phyloP scores from a whole-genome alignment of 2,329 filamentous ascomycete genomes.

The Trichoderma sp. region DNA sequence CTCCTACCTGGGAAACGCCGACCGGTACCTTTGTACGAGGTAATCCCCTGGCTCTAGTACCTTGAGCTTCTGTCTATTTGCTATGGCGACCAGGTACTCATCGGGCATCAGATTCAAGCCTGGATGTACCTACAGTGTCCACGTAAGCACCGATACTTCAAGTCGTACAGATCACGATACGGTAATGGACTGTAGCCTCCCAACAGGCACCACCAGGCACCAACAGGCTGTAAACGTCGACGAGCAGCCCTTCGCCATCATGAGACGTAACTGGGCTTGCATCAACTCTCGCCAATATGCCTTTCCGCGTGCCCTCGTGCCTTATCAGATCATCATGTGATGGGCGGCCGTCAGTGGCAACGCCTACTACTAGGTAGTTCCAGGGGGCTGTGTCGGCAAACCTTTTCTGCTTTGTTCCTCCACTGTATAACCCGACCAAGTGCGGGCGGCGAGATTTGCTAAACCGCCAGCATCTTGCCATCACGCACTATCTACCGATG shows the following conservation, averaged over 20 bases:
- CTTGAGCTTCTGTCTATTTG: not conserved
- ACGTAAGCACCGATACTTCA: conserved; percentile 1
- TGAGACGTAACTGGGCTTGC: not conserved
- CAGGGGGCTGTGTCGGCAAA: conserved; percentile 15
- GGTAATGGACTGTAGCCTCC: too few species aligned
- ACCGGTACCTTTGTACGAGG: not conserved
- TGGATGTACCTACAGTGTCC: not conserved
- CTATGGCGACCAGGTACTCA: not conserved
- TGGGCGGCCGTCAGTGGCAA: conserved; percentile 15
- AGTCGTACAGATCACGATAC: not conserved
- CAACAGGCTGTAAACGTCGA: not conserved
- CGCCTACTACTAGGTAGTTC: not conserved
- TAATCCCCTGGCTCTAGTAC: not conserved
- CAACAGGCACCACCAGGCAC: not conserved
- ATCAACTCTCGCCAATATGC: not conserved
- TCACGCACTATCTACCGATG: not conserved
- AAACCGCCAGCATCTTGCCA: not conserved
- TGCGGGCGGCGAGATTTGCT: not conserved
- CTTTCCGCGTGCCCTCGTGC: not conserved
- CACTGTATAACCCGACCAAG: not conserved
- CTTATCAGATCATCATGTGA: conserved; percentile 17
- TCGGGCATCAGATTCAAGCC: not conserved
- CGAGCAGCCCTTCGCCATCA: not conserved
- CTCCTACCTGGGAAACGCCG: not conserved
- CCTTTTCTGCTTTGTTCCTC: not conserved